Base-by-base conservation (phyloP, 1,139 yeast species). In the Zygosaccharomyces pseudobailii region DNA sequence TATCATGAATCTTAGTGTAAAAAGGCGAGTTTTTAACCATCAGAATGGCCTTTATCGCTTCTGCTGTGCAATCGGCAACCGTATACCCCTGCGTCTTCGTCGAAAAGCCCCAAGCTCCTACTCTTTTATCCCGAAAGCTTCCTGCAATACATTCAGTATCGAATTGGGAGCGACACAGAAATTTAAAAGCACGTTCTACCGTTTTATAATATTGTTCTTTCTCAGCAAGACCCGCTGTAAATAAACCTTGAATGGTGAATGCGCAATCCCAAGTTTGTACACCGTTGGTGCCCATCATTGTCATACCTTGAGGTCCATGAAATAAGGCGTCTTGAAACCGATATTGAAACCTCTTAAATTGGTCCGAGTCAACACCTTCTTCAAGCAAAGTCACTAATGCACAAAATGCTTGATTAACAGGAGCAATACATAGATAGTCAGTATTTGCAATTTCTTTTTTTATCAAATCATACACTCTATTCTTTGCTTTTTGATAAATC, bases 261-360 rank as follows among this genome's bases (percentile, higher is more conserved):
- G 97, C 90, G 20, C 84, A 84, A 66, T 94, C 99, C 98, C 99
- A 94, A 1, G 86, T 90, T 66, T 94, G 99, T 0, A 88, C 89
- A 25, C 99, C 99, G 66, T 94, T 94, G 0, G 99, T 94, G 7
- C 99, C 99, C 87, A 87, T 87, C 48, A 87, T 85, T 4, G 92
- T 80, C 82, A 92, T 76, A 3, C 99, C 99, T 62, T 84, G 87
- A 0, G 92, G 85, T 0, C 96, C 94, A 69, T 85, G 84, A 68
- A 87, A 90, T 47, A 88, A 61, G 34, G 81, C 82, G 59, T 92
- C 97, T 42, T 82, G 77, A 72, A 87, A 80, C 52, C 95, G 72
- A 25, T 71, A 74, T 43, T 77, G 65, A 36, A 84, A 76, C 31
- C 74, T 71, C 46, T 73, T 61, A 65, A 87, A 89, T 21, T 75